Base-by-base conservation (phyloP, 495 filamentous ascomycete genomes). In the Aspergillus heteromorphus region DNA sequence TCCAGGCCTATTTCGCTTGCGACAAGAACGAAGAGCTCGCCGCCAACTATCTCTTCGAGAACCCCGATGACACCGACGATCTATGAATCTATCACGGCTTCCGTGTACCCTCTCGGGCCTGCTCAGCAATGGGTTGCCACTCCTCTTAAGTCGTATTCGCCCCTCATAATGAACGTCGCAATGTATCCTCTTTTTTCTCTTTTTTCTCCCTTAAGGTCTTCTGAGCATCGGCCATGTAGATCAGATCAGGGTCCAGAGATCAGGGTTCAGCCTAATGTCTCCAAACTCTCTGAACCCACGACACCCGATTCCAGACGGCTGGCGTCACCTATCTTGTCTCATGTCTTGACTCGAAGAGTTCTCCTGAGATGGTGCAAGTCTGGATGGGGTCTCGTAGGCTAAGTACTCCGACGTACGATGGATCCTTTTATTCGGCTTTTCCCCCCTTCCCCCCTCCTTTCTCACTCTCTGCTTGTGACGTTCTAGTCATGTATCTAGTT, bases 21-120 rank as follows among this genome's bases (percentile, higher is more conserved):
- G 93, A 98, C 72, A 98, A 97, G 79, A 97, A 98, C 69, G 93
- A 98, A 71, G 93, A 98, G 68, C 77, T 97, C 31, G 92, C 93
- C 3, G 93, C 93, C 27, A 98, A 98, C 66, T 97, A 97, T 73
- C 78, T 98, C 49, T 98, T 98, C 65, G 93, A 98, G 59, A 90
- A 97, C 68, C 91, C 92, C 1, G 90, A 93, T 54, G 93, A 97
- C 25, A 86, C 87, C 30, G 87, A 91, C 51, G 81, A 87, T 49
- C 68, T 73, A 69, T 70, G 55, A 64, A 31, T 43, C 20, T 16
- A 41, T 13, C 23, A n/a, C 2, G 14, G 40, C 7, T n/a, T 20
- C 10, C 16, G 42, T 43, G 21, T 41, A 23, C 17, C 49, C 29
- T 41, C 8, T 21, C 45, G n/a, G 50, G 14, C n/a, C 23, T 31